phyloP scores from a whole-genome alignment of 1,284 basidiomycete species.

The Inonotus hispidus region DNA sequence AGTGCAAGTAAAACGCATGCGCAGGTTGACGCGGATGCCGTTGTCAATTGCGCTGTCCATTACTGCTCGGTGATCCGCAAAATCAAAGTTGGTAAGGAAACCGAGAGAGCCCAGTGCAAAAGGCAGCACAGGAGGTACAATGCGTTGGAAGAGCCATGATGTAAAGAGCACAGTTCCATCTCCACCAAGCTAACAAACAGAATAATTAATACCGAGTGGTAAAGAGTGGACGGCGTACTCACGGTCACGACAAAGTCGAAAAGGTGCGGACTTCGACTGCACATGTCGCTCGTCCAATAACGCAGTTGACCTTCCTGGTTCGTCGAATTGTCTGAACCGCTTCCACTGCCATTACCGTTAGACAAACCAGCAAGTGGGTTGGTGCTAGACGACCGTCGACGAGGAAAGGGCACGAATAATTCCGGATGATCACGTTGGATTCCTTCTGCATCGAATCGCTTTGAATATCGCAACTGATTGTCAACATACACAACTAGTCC shows the following conservation, averaged over 20 bases:
- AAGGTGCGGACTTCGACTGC: conserved; percentile 83
- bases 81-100: conserved; percentile 98
- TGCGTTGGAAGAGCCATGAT: conserved; percentile 98
- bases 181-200: conserved; percentile 72
- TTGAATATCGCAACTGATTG: conserved; percentile 84
- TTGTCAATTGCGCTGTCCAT: conserved; percentile 89
- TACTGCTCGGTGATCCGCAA: conserved; percentile 79
- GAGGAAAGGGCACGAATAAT: conserved; percentile 76
- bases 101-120: conserved; percentile 98
- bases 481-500: conserved; percentile 95
- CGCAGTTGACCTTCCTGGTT: conserved; percentile 85
- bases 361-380: conserved; percentile 49
- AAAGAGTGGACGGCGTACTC: conserved; percentile 29
- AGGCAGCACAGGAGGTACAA: conserved; percentile 95
- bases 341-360: conserved; percentile 34
- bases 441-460: conserved; percentile 91
- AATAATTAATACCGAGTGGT: conserved; percentile 7
- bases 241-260: conserved; percentile 99
- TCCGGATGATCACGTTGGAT: conserved; percentile 85
- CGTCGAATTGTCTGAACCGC: conserved; percentile 25
- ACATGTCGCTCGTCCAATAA: conserved; percentile 98
- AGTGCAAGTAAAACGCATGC: conserved; percentile 99
- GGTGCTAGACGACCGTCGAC: conserved; percentile 66
- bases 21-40: conserved; percentile 94
- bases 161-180: conserved; percentile 99